Evolutionary conservation across 805 yeast genomes (phyloP).

Genomic region (Ogataea sp.): DNA sequence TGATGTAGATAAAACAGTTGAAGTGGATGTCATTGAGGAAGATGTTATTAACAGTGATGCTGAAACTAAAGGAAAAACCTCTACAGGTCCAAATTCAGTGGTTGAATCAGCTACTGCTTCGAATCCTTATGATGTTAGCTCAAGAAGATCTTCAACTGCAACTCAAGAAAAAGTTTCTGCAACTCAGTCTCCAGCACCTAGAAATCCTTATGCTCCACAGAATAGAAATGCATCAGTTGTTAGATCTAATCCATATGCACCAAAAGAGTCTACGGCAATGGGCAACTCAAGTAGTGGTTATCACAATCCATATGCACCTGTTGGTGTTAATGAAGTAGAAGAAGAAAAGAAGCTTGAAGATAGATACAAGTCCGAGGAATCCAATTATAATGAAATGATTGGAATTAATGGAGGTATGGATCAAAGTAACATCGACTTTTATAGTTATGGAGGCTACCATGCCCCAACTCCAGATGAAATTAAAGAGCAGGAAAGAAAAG

Average conservation of each 20-base stretch:
- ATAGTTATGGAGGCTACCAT: constrained; percentile 24
- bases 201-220: constrained; percentile 3
- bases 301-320: constrained; percentile 16
- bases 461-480: constrained; percentile 4
- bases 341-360: not conserved
- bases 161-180: too few species aligned
- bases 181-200: too few species aligned
- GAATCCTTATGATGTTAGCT: not conserved
- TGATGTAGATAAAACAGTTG: not conserved
- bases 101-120: too few species aligned
- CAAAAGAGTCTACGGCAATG: not conserved
- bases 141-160: not conserved
- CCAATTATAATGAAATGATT: not conserved
- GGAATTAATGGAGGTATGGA: not conserved
- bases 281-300: constrained; percentile 7
- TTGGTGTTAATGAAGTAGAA: not conserved
- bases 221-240: not conserved
- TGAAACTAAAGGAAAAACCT: too few species aligned
- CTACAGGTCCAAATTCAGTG: not conserved
- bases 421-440: constrained; percentile 17
- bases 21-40: too few species aligned
- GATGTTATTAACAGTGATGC: too few species aligned
- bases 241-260: constrained; percentile 1
- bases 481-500: constrained; percentile 1
- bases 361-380: not conserved